Conservation (phyloP, 1,139 yeast species). For the Scheffersomyces segobiensis region DNA sequence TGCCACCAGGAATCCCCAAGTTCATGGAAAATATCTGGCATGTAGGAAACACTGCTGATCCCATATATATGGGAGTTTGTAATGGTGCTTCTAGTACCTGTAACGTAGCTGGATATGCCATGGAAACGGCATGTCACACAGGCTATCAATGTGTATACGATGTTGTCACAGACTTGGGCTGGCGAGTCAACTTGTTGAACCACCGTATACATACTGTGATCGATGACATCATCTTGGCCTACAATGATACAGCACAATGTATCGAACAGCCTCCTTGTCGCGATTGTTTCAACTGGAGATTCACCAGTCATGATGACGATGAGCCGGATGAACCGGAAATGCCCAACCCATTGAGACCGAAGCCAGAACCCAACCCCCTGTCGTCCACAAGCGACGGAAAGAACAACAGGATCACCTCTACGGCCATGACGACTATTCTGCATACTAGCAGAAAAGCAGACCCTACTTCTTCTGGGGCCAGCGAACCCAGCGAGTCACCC, state of each 20-base stretch:
- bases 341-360: slow-evolving; percentile 40
- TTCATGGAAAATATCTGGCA: slow-evolving; percentile 89
- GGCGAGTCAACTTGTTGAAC: slow-evolving; percentile 86
- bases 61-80: slow-evolving; percentile 95
- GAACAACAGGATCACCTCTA: background rate
- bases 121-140: slow-evolving; percentile 95
- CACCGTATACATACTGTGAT: slow-evolving; percentile 92
- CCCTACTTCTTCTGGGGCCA: background rate
- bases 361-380: slow-evolving; percentile 3
- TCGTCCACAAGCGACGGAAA: slow-evolving; percentile 3
- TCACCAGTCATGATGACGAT: slow-evolving; percentile 53
- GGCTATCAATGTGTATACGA: slow-evolving; percentile 90
- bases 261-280: slow-evolving; percentile 73
- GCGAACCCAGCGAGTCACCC: slow-evolving; percentile 17
- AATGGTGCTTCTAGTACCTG: slow-evolving; percentile 93
- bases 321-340: slow-evolving; percentile 39
- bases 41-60: slow-evolving; percentile 96
- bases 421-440: slow-evolving; percentile 7
- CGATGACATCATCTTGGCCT: slow-evolving; percentile 70
- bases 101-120: slow-evolving; percentile 91
- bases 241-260: slow-evolving; percentile 79
- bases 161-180: slow-evolving; percentile 83
- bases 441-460: slow-evolving; percentile 7
- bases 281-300: slow-evolving; percentile 93
- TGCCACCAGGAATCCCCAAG: slow-evolving; percentile 86